Base-by-base conservation (phyloP, 139 green algal species). In the Raphidocelis subcapitata region DNA sequence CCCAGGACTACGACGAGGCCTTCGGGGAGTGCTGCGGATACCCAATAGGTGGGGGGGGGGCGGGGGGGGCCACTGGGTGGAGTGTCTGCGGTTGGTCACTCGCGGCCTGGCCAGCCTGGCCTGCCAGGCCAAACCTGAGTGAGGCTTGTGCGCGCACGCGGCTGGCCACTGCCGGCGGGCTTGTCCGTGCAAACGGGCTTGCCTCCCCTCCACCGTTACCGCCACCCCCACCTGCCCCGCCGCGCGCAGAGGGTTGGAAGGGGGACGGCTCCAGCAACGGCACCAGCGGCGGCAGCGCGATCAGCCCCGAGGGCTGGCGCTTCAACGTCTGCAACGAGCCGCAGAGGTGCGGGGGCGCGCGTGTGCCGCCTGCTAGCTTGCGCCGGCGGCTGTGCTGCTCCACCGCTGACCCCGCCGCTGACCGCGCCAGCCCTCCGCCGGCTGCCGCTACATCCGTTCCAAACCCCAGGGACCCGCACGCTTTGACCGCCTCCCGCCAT, bases 11-110 rank as follows among this genome's bases (percentile, higher is more conserved):
- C 69, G 87, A 89, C 52, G 88, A 92, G 80, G 90, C 90, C 0
- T 95, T 90, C 79, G 90, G 90, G 2, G 60, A 77, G n/a, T 95
- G 90, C 84, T 95, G 90, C 76, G 88, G 90, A 29, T 95, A 90
- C 74, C 90, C 90, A 8, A 90, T 95, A 5, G 70, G 82, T 24
- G 89, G 10, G 24, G 12, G 54, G 54, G 24, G 54, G 24, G 12
- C 54, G 15, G 12, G 54, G 12, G 10, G 10, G 54, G 12, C 41
- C 41, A 12, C 41, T 20, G 41, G 8, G 8, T 49, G 41, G 8
- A 49, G 8, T 12, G 12, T 8, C 8, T 49, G 41, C 41, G n/a
- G n/a, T n/a, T n/a, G 12, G 41, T 8, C 41, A 49, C 41, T 49
- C 12, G 41, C 8, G 12, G 41, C 12, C 8, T 8, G 41, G 8